A percentile compares a stretch with the other conserved stretches of the same genome.
Conservation (phyloP, 768 basidiomycete genomes). For the Leccinum incarnatum region DNA sequence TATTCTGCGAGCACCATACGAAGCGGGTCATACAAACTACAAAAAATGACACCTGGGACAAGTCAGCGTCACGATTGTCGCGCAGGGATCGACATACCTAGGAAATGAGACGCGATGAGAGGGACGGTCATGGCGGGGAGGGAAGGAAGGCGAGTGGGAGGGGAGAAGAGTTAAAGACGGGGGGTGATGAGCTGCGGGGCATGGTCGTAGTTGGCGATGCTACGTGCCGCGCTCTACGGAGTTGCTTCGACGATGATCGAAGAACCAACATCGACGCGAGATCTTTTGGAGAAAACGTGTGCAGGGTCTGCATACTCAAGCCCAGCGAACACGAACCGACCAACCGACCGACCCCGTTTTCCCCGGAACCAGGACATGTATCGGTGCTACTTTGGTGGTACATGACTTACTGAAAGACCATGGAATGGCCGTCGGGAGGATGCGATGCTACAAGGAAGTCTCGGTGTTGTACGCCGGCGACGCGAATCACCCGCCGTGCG, state of each 20-base stretch:
- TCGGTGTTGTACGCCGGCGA: neutral
- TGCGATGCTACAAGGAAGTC: constrained; percentile 3
- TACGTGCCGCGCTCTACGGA: constrained; percentile 31
- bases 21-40: constrained; percentile 27
- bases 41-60: constrained; percentile 29
- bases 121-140: constrained; percentile 20
- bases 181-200: neutral
- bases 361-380: neutral
- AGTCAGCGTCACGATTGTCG: constrained; percentile 3
- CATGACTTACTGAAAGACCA: neutral
- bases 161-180: constrained; percentile 6
- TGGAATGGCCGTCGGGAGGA: constrained; percentile 1
- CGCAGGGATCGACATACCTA: constrained; percentile 14
- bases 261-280: constrained; percentile 13
- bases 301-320: neutral
- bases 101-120: constrained; percentile 29
- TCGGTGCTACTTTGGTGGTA: neutral
- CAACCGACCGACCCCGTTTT: too few species aligned
- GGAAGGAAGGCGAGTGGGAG: neutral
- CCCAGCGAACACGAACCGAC: neutral
- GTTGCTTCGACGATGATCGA: constrained; percentile 34
- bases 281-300: constrained; percentile 1
- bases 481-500: constrained; percentile 7
- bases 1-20: neutral
- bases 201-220: constrained; percentile 18